Evolutionary conservation across 352 stramenopile genomes (phyloP), one percentile per base, ranked within the genome.

Genomic region (Aphanomyces cochlioides): DNA sequence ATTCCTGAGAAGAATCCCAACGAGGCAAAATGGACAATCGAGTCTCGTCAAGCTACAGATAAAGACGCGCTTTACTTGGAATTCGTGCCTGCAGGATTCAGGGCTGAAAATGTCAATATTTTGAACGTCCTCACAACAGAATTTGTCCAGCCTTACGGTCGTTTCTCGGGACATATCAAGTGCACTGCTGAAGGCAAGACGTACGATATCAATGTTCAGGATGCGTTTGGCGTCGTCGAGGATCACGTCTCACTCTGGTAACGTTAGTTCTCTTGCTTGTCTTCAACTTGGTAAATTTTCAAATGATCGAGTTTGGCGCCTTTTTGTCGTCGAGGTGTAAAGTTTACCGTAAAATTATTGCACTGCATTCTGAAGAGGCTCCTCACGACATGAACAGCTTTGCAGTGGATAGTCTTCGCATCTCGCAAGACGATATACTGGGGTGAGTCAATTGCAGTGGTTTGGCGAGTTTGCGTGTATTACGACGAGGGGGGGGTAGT

Each of bases 171-270:
- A 10, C 38, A 28, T 10, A 54, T 74, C 28, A 38, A 4, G 5
- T 77, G 74, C 56, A 48, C 48, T 17, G 41, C 74, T 1, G 41
- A 74, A 8, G 69, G 69, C 3, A 45, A 58, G 37, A 71, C 7
- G 15, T 67, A 73, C 7, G 17, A 19, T 4, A 67, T 84, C 7
- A 39, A 75, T 3, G 72, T 84, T 1, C 13, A 68, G 6, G 40
- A 77, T 17, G 78, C 78, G n/a, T 84, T 84, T 60, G 78, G 78
- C 10, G 75, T 84, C 12, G 77, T 82, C 5, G 77, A 84, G 61
- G 69, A 81, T 56, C 78, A 84, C 56, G 72, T 78, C 56, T 75
- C 75, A 3, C 15, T 84, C 10, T 50, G 43, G 43, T 50, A n/a
- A n/a, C n/a, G n/a, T n/a, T n/a, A 50, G 43, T 28, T 28, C 28